Evolutionary conservation across 2,329 filamentous ascomycete species (phyloP).

Genomic region (Xylariaceae sp.): DNA sequence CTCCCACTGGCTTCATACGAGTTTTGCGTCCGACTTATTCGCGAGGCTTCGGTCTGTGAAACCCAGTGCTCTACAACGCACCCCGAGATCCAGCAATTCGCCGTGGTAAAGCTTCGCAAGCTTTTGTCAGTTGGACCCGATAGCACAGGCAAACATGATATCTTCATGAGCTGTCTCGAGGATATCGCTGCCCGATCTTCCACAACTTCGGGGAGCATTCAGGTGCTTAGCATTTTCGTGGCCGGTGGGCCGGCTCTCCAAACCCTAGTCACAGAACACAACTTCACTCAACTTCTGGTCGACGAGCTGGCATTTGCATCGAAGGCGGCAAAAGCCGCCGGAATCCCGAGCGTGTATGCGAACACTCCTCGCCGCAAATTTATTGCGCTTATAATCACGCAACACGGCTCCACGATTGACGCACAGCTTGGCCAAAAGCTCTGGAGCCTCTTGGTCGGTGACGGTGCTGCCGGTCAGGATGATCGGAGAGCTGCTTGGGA

Average conservation of each 20-base stretch:
- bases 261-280: slow-evolving; percentile 51
- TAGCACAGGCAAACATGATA: slow-evolving; percentile 46
- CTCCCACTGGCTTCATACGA: slow-evolving; percentile 32
- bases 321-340: slow-evolving; percentile 29
- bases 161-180: slow-evolving; percentile 59
- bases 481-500: slow-evolving; percentile 65
- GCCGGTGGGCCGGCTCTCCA: slow-evolving; percentile 45
- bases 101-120: slow-evolving; percentile 51
- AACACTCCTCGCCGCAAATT: slow-evolving; percentile 51
- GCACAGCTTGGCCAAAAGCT: slow-evolving; percentile 54
- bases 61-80: slow-evolving; percentile 48
- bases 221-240: slow-evolving; percentile 49
- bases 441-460: slow-evolving; percentile 68
- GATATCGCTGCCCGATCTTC: slow-evolving; percentile 58
- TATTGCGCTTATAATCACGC: slow-evolving; percentile 48
- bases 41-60: slow-evolving; percentile 57
- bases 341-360: slow-evolving; percentile 37
- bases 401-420: slow-evolving; percentile 55
- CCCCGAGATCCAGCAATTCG: slow-evolving; percentile 56
- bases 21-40: slow-evolving; percentile 59
- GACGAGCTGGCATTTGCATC: slow-evolving; percentile 56
- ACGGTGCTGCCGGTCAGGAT: slow-evolving; percentile 47
- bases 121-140: slow-evolving; percentile 52
- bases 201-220: slow-evolving; percentile 66
- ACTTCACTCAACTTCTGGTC: slow-evolving; percentile 54